These are phyloP conservation scores for Schwanniomyces pseudopolymorphus DNA, from an alignment of 805 yeast genomes.

Conservation along the genomic window DNA sequence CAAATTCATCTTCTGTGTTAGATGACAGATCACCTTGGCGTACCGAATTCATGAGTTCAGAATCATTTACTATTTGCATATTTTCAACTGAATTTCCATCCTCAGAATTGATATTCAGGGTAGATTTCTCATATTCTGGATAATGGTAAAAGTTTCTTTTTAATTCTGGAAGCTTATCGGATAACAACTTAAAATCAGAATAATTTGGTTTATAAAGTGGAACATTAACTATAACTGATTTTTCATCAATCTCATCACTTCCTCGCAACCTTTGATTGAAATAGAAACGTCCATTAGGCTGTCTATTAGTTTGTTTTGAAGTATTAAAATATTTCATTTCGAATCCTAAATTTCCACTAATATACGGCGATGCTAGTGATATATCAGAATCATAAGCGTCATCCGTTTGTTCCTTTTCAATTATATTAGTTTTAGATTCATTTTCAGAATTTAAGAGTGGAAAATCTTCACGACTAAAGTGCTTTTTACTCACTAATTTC, in stretches of 20 bases:
- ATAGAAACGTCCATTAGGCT: neutral
- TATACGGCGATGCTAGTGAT: conserved; percentile 53
- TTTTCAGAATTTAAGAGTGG: conserved; percentile 26
- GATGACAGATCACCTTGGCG: conserved; percentile 7
- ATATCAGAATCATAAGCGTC: conserved; percentile 45
- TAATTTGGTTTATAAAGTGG: conserved; percentile 47
- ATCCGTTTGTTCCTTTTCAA: conserved; percentile 1
- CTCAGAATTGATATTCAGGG: neutral
- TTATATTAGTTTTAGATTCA: conserved; percentile 9
- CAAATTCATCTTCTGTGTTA: conserved; percentile 16
- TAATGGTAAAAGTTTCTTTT: conserved; percentile 34
- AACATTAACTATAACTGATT: conserved; percentile 32
- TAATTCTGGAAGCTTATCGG: conserved; percentile 25
- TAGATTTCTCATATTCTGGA: conserved; percentile 14
- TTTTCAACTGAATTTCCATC: conserved; percentile 10
- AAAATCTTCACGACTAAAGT: conserved; percentile 30
- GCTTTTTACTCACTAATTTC: conserved; percentile 16
- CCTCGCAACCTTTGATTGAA: conserved; percentile 6
- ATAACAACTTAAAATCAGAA: conserved; percentile 36
- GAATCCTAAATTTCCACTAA: conserved; percentile 51
- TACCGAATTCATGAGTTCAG: neutral
- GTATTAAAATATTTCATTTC: conserved; percentile 42
- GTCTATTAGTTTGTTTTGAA: conserved; percentile 6
- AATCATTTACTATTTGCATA: neutral
- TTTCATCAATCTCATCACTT: conserved; percentile 17